Evolutionary conservation across 1,284 basidiomycete species (phyloP).

Genomic region (Naganishia cerealis): DNA sequence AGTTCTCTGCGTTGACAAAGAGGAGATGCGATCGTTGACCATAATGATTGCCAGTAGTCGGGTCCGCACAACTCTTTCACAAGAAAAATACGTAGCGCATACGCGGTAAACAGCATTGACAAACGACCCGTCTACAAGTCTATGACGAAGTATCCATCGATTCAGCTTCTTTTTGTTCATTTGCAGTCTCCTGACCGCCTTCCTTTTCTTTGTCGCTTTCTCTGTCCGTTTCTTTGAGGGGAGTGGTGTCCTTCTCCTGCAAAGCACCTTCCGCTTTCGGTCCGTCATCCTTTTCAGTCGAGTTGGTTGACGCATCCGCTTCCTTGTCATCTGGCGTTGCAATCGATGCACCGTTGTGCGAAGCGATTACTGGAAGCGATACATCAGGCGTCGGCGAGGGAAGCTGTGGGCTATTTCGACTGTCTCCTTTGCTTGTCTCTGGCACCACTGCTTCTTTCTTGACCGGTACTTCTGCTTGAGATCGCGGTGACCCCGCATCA

Average conservation of each 20-base stretch:
- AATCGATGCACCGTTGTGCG: not conserved
- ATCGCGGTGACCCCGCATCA: not conserved
- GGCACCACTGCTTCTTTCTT: not conserved
- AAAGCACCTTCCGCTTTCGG: not conserved
- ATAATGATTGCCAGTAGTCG: too few species aligned
- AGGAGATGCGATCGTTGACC: too few species aligned
- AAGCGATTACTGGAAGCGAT: not conserved
- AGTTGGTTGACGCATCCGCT: not conserved
- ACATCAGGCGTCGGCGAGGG: not conserved
- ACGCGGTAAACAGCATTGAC: not conserved
- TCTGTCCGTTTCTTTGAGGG: not conserved
- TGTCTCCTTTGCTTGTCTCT: not conserved
- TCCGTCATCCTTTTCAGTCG: not conserved
- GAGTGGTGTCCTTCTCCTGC: not conserved
- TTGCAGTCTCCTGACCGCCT: not conserved
- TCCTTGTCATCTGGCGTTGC: not conserved
- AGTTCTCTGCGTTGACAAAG: too few species aligned
- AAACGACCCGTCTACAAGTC: not conserved
- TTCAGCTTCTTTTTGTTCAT: not conserved
- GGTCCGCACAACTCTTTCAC: not conserved
- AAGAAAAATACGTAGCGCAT: not conserved
- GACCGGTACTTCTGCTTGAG: not conserved
- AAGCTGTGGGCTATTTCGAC: not conserved
- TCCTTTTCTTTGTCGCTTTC: not conserved
- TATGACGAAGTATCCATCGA: conserved; percentile 1